Conservation (phyloP, 2,329 filamentous ascomycete genomes). For the Daldinia sp. region DNA sequence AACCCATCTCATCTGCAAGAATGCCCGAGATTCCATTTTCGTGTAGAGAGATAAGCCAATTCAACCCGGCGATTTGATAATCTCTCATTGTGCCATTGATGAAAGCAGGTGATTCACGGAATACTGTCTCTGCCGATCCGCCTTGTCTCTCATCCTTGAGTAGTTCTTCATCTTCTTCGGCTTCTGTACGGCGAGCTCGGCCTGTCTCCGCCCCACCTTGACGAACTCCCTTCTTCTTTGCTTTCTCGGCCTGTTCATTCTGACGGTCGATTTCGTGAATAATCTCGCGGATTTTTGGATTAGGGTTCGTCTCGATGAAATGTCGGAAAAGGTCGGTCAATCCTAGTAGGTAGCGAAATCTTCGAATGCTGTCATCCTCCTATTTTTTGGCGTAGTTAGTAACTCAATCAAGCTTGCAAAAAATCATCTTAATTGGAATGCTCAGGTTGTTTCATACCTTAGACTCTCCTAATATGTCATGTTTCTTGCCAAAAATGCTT, state of each 20-base stretch:
- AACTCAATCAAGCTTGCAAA: conserved; percentile 52
- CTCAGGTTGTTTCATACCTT: conserved; percentile 70
- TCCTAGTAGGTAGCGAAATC: conserved; percentile 94
- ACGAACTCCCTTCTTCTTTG: conserved; percentile 79
- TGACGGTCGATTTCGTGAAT: conserved; percentile 95
- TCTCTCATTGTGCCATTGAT: conserved; percentile 92
- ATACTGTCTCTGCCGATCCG: conserved; percentile 86
- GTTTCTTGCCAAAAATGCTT: conserved; percentile 94
- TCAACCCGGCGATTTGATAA: conserved; percentile 94
- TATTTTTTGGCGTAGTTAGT: conserved; percentile 38
- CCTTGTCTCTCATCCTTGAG: conserved; percentile 89
- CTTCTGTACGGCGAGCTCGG: conserved; percentile 88
- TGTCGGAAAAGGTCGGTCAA: conserved; percentile 97
- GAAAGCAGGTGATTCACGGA: conserved; percentile 93
- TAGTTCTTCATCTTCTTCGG: conserved; percentile 95
- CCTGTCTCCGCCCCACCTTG: conserved; percentile 87
- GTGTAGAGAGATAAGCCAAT: conserved; percentile 97
- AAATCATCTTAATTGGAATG: conserved; percentile 21
- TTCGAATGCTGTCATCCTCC: conserved; percentile 94
- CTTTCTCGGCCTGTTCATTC: conserved; percentile 78
- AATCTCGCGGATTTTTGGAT: conserved; percentile 93
- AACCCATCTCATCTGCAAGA: conserved; percentile 97
- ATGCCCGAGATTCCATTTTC: conserved; percentile 99
- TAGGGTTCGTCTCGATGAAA: conserved; percentile 97
- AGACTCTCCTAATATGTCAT: conserved; percentile 89